Evolutionary conservation across 2,329 filamentous ascomycete species (phyloP), one percentile per base, ranked within the genome.

Genomic region (Botryotinia globosa): DNA sequence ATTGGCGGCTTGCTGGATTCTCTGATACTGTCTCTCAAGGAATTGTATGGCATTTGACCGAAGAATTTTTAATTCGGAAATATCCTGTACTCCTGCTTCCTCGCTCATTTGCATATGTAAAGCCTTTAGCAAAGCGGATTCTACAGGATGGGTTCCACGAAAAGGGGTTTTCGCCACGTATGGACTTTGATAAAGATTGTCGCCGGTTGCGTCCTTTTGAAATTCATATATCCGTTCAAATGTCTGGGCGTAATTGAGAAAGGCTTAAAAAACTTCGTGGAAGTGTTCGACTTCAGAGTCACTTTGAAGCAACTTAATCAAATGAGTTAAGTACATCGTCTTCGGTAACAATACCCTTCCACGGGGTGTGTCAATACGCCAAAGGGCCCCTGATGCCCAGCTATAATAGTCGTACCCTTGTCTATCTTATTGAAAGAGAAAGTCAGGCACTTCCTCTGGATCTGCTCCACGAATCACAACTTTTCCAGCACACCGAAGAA

Each of bases 321-420:
- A 14, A 18, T 42, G 12, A 1, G 37, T 8, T n/a, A n/a, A 16
- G 22, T 62, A 62, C 6, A 25, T 42, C 16, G 25, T 20, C n/a
- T 42, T 25, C n/a, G 59, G 37, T n/a, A 62, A 42, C 12, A n/a
- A 10, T 5, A 20, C 10, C 22, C 14, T 62, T 25, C 0, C 3
- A n/a, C 4, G 22, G 25, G 20, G 34, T 34, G 20, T 3, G 6
- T 2, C 0, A n/a, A 3, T 7, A 7, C 9, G 10, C 45, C 45
- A 5, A 14, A 3, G 4, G 10, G 1, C 0, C 10, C 10, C 22
- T 51, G 25, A 4, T 25, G 0, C 1, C 22, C 10, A 25, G 10
- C 3, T 25, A 10, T 9, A 25, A 14, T 16, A 34, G 18, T 14
- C 8, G 0, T 3, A 12, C 0, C 9, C 4, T 1, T 10, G 16